Evolutionary conservation across 2,329 filamentous ascomycete species (phyloP).

Genomic region (Arthrobotrys conoides): DNA sequence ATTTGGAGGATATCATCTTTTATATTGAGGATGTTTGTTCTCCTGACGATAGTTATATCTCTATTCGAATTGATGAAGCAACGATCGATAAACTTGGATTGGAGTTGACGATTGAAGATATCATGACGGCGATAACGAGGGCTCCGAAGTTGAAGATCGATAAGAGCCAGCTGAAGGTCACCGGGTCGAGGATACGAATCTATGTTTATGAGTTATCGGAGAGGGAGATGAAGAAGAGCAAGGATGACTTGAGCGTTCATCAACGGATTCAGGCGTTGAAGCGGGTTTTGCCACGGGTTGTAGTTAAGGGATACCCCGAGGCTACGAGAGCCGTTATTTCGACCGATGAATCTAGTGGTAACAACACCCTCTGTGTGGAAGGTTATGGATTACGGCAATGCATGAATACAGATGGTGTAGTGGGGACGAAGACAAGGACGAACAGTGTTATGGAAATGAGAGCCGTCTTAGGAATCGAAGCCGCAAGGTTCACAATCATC

Average conservation of each 20-base stretch:
- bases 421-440: constrained; percentile 79
- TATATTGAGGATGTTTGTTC: constrained; percentile 92
- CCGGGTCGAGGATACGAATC: constrained; percentile 78
- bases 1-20: constrained; percentile 82
- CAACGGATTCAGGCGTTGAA: constrained; percentile 88
- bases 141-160: constrained; percentile 87
- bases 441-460: constrained; percentile 93
- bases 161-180: constrained; percentile 76
- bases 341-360: constrained; percentile 78
- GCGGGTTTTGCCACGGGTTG: constrained; percentile 82
- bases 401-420: constrained; percentile 93
- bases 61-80: constrained; percentile 83
- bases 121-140: constrained; percentile 81
- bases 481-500: constrained; percentile 83
- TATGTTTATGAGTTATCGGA: constrained; percentile 74
- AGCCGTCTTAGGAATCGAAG: constrained; percentile 93
- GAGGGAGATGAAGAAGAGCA: constrained; percentile 66
- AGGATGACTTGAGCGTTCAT: constrained; percentile 76
- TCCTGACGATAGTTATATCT: constrained; percentile 80
- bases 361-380: constrained; percentile 86
- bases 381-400: constrained; percentile 90
- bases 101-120: constrained; percentile 80
- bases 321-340: constrained; percentile 90
- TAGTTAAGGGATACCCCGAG: constrained; percentile 90
- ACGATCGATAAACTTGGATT: constrained; percentile 85